Percentiles rank a stretch among this genome's conserved stretches.
Conservation (phyloP, 2,329 filamentous ascomycete species). For the Cyanodermella asteris region DNA sequence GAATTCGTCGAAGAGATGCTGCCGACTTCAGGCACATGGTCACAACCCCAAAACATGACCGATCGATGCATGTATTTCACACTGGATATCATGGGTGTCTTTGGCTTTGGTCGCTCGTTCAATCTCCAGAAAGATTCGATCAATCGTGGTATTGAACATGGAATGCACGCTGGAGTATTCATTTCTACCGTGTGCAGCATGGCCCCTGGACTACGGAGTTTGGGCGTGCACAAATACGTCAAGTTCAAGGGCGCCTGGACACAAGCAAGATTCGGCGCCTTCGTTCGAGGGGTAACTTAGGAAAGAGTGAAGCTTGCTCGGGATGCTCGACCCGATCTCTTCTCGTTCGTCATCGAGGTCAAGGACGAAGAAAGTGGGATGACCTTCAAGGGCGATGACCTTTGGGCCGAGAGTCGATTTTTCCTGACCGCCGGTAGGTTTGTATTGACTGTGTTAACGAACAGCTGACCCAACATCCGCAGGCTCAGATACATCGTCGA, state of each 20-base stretch:
- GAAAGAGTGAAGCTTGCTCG: constrained; percentile 20
- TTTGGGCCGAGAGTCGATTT: constrained; percentile 27
- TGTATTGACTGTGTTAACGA: constrained; percentile 1
- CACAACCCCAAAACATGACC: constrained; percentile 20
- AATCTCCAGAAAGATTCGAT: constrained; percentile 16
- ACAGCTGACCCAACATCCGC: not conserved
- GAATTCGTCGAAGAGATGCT: constrained; percentile 2
- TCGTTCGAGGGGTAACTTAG: constrained; percentile 6
- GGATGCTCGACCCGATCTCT: constrained; percentile 22
- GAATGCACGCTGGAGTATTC: too few species aligned
- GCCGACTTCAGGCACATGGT: constrained; percentile 13
- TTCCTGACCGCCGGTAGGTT: constrained; percentile 24
- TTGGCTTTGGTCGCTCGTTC: constrained; percentile 24
- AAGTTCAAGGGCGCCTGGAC: not conserved
- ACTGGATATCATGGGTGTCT: constrained; percentile 30
- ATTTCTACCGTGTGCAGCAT: constrained; percentile 4
- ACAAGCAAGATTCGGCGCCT: not conserved
- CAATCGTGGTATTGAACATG: constrained; percentile 9
- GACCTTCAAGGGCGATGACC: constrained; percentile 22
- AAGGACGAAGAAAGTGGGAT: constrained; percentile 24
- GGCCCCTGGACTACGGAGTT: constrained; percentile 2
- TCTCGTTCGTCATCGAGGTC: constrained; percentile 25
- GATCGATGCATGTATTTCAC: constrained; percentile 20
- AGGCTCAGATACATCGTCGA: constrained; percentile 22
- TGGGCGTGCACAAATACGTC: not conserved